These are phyloP conservation scores for Hypoxylon sp. DNA, from an alignment of 2,329 filamentous ascomycete genomes.

Conservation along the genomic window DNA sequence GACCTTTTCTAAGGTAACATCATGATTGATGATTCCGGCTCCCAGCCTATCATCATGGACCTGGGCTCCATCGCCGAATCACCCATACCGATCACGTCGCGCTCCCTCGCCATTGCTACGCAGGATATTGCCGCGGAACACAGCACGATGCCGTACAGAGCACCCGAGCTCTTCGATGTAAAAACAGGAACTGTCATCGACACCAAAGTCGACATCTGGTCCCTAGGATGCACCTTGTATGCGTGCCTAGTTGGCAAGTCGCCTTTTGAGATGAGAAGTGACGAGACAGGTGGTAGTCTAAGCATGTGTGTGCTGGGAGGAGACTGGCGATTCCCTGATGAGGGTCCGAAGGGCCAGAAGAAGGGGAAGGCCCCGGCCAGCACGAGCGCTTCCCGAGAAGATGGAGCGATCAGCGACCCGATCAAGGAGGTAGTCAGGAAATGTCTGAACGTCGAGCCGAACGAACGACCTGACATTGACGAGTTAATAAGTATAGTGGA, in stretches of 20 bases:
- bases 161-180: conserved; percentile 96
- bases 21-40: conserved; percentile 94
- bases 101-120: conserved; percentile 87
- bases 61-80: conserved; percentile 89
- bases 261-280: conserved; percentile 92
- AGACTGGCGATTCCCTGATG: conserved; percentile 96
- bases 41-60: conserved; percentile 94
- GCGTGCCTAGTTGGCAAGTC: conserved; percentile 96
- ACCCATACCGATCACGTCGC: conserved; percentile 87
- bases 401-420: conserved; percentile 74
- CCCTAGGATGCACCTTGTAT: conserved; percentile 94
- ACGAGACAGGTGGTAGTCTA: conserved; percentile 93
- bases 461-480: conserved; percentile 71
- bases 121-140: conserved; percentile 96
- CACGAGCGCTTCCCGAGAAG: conserved; percentile 47
- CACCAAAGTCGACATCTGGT: conserved; percentile 98
- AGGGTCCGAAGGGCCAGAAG: conserved; percentile 66
- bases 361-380: conserved; percentile 54
- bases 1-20: conserved; percentile 75
- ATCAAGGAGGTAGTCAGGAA: conserved; percentile 88
- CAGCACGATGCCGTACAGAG: conserved; percentile 97
- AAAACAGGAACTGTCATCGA: conserved; percentile 92
- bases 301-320: conserved; percentile 92
- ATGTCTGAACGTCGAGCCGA: conserved; percentile 86
- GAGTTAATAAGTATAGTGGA: conserved; percentile 48